Evolutionary conservation across 352 stramenopile species (phyloP), one percentile per base, ranked within the genome.

Genomic region (Pythium myriotylum): DNA sequence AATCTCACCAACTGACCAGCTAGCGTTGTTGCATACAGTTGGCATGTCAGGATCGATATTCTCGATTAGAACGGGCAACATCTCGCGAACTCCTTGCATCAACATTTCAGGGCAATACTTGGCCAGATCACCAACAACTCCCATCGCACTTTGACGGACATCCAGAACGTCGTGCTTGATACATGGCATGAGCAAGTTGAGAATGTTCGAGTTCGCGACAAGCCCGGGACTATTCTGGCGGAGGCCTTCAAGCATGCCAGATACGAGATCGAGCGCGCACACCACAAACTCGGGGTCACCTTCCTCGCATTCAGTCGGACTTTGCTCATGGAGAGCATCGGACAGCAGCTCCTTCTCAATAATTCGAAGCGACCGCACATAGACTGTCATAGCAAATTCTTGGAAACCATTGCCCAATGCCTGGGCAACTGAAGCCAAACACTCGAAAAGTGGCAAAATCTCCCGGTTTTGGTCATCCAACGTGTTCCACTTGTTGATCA

Each of bases 401-500:
- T 96, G 86, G 74, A 97, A 95, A 12, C 86, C 88, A 37, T 81
- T 84, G 22, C 87, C 86, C 4, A 97, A 72, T 8, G 89, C 89
- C 61, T 92, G 81, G 0, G 90, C 80, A 22, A 96, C 85, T 3
- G 86, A 92, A 33, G 89, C 89, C 24, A 97, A 42, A 55, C 90
- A 97, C 81, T 97, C 90, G 55, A 97, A 92, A 3, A 96, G 75
- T 41, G 88, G 87, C 26, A 97, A 65, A 27, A 95, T 79, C 62
- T 95, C 85, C 40, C 85, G 82, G 65, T 77, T 91, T 52, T 79
- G 73, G 56, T 95, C 84, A 7, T 88, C 81, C 39, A 96, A 55
- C 7, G 65, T 58, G 53, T 96, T 97, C 92, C 95, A 98, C 70
- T 97, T 95, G 45, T 84, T 73, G 64, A 98, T 91, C 35, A 99